Base-by-base conservation (phyloP, 2,329 filamentous ascomycete species). In the Sphaerulina musiva region DNA sequence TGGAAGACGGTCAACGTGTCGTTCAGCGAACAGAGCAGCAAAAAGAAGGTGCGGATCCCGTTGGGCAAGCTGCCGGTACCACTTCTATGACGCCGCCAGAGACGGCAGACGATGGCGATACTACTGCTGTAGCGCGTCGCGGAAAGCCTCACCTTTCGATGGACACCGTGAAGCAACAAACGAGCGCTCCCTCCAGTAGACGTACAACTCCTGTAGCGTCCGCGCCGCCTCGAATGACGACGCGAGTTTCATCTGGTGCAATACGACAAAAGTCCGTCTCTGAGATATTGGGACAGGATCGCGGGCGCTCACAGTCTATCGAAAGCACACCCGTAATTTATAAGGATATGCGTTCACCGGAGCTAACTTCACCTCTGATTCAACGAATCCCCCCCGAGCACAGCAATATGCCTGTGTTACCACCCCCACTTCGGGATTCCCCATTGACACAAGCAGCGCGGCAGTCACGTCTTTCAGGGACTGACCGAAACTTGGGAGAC, bases 201-300 rank as follows among this genome's bases (percentile, higher is more conserved):
- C 53, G 26, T 23, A 48, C 45, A 9, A 53, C 43, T 38, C 34
- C 56, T 23, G 48, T 53, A 32, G 42, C 53, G 12, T 32, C 56
- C n/a, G 58, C 55, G 61, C 78, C 52, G 9, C 48, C 48, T 34
- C 49, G 83, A 31, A 85, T 85, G 73, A 85, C 83, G 9, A 88
- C 84, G 1, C 74, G 85, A 61, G 82, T 87, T 20, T 82, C 83
- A 2, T 87, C 86, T 8, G 85, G 84, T 41, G 81, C 83, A 2
- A 82, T 88, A 62, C 78, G 81, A 57, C 82, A 85, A 49, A 89
- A 87, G 65, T 87, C 85, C 4, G 83, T 87, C 4, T 85, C 82
- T 14, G 86, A 89, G 67, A 86, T 88, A 41, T 74, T 88, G 5
- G 83, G 81, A 49, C 82, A 82, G 55, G 78, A 76, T 17, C 76